Percentiles rank a stretch among this genome's conserved stretches.
These are phyloP conservation scores for Bondarzewia mesenterica DNA, from an alignment of 1,284 basidiomycete genomes.

Conservation along the genomic window DNA sequence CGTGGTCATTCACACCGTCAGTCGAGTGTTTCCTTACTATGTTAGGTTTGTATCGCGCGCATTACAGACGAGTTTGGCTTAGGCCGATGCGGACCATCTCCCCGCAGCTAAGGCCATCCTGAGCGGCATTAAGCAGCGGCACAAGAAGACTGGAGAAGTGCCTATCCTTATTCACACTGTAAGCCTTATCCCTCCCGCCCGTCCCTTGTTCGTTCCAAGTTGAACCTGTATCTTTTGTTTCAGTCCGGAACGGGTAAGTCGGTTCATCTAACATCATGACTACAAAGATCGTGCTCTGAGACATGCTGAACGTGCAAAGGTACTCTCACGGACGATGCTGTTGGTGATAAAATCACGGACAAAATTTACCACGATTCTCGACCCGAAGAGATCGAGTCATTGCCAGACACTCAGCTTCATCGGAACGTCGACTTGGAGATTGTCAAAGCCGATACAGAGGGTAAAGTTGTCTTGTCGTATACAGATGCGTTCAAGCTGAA, in stretches of 20 bases:
- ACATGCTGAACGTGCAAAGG: conserved; percentile 20
- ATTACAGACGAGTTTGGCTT: neutral
- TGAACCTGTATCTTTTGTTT: no score
- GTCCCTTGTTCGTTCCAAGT: neutral
- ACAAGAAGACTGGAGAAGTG: conserved; percentile 25
- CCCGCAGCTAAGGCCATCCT: conserved; percentile 34
- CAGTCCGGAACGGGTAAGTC: conserved; percentile 39
- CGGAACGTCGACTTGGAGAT: conserved; percentile 33
- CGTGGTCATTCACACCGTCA: conserved; percentile 38
- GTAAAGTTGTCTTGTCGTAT: conserved; percentile 14
- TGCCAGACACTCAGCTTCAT: conserved; percentile 29
- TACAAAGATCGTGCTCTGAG: neutral
- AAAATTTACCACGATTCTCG: conserved; percentile 37
- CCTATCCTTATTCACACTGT: conserved; percentile 47
- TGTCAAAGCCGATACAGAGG: conserved; percentile 33
- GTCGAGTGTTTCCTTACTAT: no score
- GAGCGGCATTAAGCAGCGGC: conserved; percentile 33
- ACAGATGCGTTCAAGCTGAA: neutral
- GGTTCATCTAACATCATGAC: no score
- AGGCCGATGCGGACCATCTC: conserved; percentile 39
- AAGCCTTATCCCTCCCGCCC: no score
- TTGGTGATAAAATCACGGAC: conserved; percentile 28
- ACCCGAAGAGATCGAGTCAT: conserved; percentile 28
- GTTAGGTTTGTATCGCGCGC: no score
- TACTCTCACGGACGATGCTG: conserved; percentile 26